These are phyloP conservation scores for Boletus coccyginus DNA, from an alignment of 768 basidiomycete species.

Conservation along the genomic window DNA sequence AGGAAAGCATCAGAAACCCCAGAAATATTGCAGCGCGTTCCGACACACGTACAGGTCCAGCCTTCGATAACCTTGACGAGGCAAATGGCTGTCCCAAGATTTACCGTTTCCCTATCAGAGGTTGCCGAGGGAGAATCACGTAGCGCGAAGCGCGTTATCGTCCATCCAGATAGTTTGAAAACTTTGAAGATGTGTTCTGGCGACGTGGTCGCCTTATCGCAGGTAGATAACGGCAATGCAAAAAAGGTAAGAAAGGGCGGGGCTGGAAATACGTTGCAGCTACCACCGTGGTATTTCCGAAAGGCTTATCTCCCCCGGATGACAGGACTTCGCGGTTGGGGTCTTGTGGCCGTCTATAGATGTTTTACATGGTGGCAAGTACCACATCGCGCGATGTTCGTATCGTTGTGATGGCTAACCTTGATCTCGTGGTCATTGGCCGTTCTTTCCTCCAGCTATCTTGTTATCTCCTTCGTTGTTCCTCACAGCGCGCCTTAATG, in stretches of 20 bases:
- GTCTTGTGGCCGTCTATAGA: constrained; percentile 76
- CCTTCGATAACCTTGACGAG: neutral
- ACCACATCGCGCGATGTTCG: constrained; percentile 1
- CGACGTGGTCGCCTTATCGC: constrained; percentile 60
- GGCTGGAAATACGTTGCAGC: constrained; percentile 6
- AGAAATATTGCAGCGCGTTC: neutral
- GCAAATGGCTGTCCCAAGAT: constrained; percentile 24
- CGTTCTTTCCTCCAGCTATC: constrained; percentile 41
- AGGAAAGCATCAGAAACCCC: neutral
- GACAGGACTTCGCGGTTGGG: constrained; percentile 64
- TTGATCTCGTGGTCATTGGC: constrained; percentile 9
- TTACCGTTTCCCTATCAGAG: constrained; percentile 39
- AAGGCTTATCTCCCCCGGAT: constrained; percentile 16
- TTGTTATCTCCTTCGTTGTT: constrained; percentile 54
- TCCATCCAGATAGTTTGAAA: constrained; percentile 63
- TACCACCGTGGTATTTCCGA: constrained; percentile 6
- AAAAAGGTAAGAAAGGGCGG: constrained; percentile 35
- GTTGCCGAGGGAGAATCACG: constrained; percentile 41
- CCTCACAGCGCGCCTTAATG: constrained; percentile 56
- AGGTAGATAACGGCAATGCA: constrained; percentile 31
- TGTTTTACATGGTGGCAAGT: constrained; percentile 56
- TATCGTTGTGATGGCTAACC: constrained; percentile 10
- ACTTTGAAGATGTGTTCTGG: constrained; percentile 61
- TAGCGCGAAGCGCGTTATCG: constrained; percentile 57
- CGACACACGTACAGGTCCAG: neutral